phyloP scores from a whole-genome alignment of 768 basidiomycete species.

The Rhizopogon vulgaris region DNA sequence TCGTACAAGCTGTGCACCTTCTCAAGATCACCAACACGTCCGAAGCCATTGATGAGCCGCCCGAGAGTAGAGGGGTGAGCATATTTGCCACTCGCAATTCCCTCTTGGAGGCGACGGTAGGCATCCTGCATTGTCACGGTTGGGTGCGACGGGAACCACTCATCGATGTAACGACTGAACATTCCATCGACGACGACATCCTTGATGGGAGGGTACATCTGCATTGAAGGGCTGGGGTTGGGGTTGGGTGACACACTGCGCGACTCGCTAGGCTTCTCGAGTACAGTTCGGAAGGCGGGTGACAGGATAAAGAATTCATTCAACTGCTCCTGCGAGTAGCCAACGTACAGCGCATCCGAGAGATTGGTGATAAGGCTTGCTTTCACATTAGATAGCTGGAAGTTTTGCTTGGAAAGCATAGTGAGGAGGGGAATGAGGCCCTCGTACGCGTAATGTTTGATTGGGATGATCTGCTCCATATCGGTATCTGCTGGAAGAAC shows the following conservation, averaged over 20 bases:
- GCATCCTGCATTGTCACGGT: conserved; percentile 31
- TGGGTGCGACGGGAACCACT: conserved; percentile 23
- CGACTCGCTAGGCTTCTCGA: background rate
- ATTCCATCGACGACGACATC: conserved; percentile 18
- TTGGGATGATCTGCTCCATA: conserved; percentile 1
- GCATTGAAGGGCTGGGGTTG: background rate
- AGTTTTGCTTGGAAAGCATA: conserved; percentile 28
- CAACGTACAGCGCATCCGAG: conserved; percentile 21
- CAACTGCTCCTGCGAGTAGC: conserved; percentile 13
- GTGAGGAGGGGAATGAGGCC: conserved; percentile 39
- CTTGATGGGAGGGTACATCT: conserved; percentile 7
- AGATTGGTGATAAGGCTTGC: conserved; percentile 14
- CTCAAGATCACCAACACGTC: conserved; percentile 53
- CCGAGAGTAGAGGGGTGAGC: conserved; percentile 50
- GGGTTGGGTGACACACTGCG: background rate
- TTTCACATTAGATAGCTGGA: conserved; percentile 24
- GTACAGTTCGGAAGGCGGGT: background rate
- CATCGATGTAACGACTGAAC: conserved; percentile 27
- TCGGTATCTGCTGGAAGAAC: conserved; percentile 16
- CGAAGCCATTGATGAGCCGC: conserved; percentile 61
- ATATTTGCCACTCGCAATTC: conserved; percentile 28
- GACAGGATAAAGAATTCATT: conserved; percentile 16
- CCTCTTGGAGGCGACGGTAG: conserved; percentile 44
- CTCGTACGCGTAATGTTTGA: conserved; percentile 28
- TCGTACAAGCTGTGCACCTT: conserved; percentile 64